Percentiles rank a stretch among this genome's conserved stretches.
Conservation (phyloP, 768 basidiomycete genomes). For the Leccinum subgranulosum region DNA sequence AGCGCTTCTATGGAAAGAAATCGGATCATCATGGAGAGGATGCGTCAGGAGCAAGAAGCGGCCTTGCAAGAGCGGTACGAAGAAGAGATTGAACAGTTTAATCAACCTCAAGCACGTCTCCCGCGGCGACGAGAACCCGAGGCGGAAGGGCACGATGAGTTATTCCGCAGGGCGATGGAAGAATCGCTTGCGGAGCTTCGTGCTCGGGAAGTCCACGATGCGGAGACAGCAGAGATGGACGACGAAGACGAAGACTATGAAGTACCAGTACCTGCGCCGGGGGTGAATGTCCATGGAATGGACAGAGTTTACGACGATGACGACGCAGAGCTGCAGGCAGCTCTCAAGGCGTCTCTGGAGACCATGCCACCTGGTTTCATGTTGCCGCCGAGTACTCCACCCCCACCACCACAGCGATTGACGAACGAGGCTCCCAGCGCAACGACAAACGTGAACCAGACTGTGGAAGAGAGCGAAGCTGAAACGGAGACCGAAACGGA, state of each 20-base stretch:
- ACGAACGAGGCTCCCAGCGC: conserved; percentile 1
- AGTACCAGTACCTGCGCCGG: not conserved
- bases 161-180: conserved; percentile 44
- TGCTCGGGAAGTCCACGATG: conserved; percentile 19
- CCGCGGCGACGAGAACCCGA: conserved; percentile 4
- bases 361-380: conserved; percentile 52
- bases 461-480: conserved; percentile 11
- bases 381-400: conserved; percentile 25
- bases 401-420: conserved; percentile 17
- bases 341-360: conserved; percentile 79
- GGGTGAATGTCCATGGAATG: conserved; percentile 3
- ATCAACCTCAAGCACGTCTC: conserved; percentile 5
- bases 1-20: conserved; percentile 67
- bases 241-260: conserved; percentile 25
- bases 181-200: conserved; percentile 22
- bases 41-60: conserved; percentile 63
- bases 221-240: conserved; percentile 9
- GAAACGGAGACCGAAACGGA: conserved; percentile 39
- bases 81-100: conserved; percentile 33
- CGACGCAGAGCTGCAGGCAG: conserved; percentile 84
- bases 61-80: conserved; percentile 61
- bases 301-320: conserved; percentile 78
- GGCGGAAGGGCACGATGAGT: conserved; percentile 52
- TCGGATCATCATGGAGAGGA: conserved; percentile 55
- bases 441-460: conserved; percentile 9